These are phyloP conservation scores for Coprinellus aureogranulatus DNA, from an alignment of 768 basidiomycete genomes.

Conservation along the genomic window DNA sequence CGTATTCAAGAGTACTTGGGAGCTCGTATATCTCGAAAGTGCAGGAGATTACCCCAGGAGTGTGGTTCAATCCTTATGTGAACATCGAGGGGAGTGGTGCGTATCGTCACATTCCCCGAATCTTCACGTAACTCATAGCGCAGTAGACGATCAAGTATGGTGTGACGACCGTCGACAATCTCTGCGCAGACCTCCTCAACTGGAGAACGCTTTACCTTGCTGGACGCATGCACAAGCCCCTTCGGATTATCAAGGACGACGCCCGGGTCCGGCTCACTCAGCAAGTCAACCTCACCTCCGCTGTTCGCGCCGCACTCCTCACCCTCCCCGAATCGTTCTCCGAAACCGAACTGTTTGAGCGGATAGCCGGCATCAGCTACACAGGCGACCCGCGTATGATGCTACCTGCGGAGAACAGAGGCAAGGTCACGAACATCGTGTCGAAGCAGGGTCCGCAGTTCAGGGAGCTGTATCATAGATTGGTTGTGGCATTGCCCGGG, in stretches of 20 bases:
- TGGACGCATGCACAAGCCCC: constrained; percentile 96
- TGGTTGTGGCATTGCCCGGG: constrained; percentile 76
- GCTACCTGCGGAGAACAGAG: constrained; percentile 89
- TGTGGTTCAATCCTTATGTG: constrained; percentile 96
- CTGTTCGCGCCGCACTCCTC: constrained; percentile 86
- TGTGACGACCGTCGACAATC: constrained; percentile 84
- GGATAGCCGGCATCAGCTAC: constrained; percentile 85
- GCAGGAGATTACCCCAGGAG: constrained; percentile 75
- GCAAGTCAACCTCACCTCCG: constrained; percentile 90
- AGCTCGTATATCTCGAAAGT: constrained; percentile 76
- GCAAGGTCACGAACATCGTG: constrained; percentile 94
- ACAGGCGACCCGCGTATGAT: constrained; percentile 91
- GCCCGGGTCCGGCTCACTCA: constrained; percentile 88
- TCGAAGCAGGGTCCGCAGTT: constrained; percentile 79
- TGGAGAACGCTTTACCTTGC: constrained; percentile 94
- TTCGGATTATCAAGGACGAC: constrained; percentile 90
- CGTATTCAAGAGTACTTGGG: constrained; percentile 83
- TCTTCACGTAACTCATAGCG: neutral
- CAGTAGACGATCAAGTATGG: constrained; percentile 92
- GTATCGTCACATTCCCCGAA: constrained; percentile 28
- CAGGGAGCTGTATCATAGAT: constrained; percentile 78
- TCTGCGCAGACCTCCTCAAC: constrained; percentile 86
- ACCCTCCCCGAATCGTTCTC: constrained; percentile 80
- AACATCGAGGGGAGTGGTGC: constrained; percentile 79
- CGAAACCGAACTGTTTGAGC: constrained; percentile 78